These are phyloP conservation scores for Zygosaccharomyces pseudobailii DNA, from an alignment of 1,139 yeast genomes.

Conservation along the genomic window DNA sequence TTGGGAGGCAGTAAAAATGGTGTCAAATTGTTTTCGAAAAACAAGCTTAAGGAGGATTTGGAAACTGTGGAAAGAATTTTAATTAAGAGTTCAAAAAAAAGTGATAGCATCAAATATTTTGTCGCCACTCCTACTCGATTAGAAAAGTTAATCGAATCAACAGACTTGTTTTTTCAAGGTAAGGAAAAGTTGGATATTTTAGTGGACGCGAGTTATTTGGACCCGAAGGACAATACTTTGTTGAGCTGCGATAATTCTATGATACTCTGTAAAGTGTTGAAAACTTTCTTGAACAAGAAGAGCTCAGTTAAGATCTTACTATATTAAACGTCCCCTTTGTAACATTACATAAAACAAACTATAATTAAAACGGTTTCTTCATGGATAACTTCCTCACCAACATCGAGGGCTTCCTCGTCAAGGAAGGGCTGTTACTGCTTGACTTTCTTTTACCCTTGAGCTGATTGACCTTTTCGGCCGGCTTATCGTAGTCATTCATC, in stretches of 20 bases:
- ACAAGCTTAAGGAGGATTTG: constrained; percentile 55
- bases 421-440: constrained; percentile 28
- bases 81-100: constrained; percentile 8
- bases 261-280: constrained; percentile 26
- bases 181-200: constrained; percentile 53
- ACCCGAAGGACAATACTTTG: constrained; percentile 41
- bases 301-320: constrained; percentile 34
- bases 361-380: constrained; percentile 14
- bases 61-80: constrained; percentile 33
- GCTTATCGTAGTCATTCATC: constrained; percentile 38
- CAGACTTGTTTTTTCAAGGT: constrained; percentile 40
- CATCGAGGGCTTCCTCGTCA: constrained; percentile 34
- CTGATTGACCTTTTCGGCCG: constrained; percentile 35
- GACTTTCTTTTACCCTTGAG: constrained; percentile 33
- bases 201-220: constrained; percentile 57
- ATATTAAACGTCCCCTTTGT: constrained; percentile 15
- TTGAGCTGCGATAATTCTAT: constrained; percentile 28
- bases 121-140: constrained; percentile 62
- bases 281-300: constrained; percentile 27
- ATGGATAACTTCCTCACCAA: constrained; percentile 25
- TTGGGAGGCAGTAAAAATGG: constrained; percentile 47
- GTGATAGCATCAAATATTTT: constrained; percentile 31
- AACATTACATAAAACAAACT: constrained; percentile 1
- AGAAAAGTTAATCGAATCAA: constrained; percentile 44
- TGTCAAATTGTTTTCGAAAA: constrained; percentile 57